phyloP scores from a whole-genome alignment of 2,329 filamentous ascomycete genomes.

The Fusarium beomiforme region DNA sequence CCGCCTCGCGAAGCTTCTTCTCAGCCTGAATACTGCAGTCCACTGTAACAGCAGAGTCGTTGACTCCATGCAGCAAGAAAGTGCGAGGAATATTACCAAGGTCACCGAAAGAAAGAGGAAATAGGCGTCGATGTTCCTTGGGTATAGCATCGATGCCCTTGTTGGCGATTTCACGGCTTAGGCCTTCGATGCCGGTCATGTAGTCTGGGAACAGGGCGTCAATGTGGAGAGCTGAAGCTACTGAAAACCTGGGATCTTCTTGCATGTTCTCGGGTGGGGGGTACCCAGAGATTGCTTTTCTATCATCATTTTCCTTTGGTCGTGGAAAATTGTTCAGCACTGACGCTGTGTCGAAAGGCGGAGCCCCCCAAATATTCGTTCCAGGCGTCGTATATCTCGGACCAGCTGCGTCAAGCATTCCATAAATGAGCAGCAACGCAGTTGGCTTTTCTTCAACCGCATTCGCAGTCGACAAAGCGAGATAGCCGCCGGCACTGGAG shows the following conservation, averaged over 20 bases:
- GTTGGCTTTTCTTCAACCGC: constrained; percentile 4
- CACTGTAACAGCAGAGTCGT: constrained; percentile 35
- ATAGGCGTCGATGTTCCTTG: constrained; percentile 15
- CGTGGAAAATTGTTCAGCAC: constrained; percentile 23
- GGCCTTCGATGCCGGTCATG: constrained; percentile 23
- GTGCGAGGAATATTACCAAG: constrained; percentile 26
- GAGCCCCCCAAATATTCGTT: constrained; percentile 11
- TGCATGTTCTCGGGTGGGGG: neutral
- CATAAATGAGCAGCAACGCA: constrained; percentile 27
- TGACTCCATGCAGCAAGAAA: constrained; percentile 29
- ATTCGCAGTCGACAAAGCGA: constrained; percentile 25
- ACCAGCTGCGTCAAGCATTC: constrained; percentile 26
- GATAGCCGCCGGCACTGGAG: constrained; percentile 36
- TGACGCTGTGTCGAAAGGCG: constrained; percentile 16
- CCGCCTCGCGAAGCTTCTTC: constrained; percentile 23
- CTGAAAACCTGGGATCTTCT: neutral
- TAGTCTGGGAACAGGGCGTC: constrained; percentile 37
- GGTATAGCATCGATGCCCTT: constrained; percentile 20
- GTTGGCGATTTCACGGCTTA: constrained; percentile 8
- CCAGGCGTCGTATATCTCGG: constrained; percentile 29
- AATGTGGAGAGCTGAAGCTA: constrained; percentile 32
- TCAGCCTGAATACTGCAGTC: constrained; percentile 29
- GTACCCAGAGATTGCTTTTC: constrained; percentile 16
- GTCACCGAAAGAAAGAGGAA: constrained; percentile 25
- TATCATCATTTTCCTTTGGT: neutral